A percentile compares a stretch with the other conserved stretches of the same genome.
Evolutionary conservation across 768 basidiomycete species (phyloP).

Genomic region (Kondoa subrosea): DNA sequence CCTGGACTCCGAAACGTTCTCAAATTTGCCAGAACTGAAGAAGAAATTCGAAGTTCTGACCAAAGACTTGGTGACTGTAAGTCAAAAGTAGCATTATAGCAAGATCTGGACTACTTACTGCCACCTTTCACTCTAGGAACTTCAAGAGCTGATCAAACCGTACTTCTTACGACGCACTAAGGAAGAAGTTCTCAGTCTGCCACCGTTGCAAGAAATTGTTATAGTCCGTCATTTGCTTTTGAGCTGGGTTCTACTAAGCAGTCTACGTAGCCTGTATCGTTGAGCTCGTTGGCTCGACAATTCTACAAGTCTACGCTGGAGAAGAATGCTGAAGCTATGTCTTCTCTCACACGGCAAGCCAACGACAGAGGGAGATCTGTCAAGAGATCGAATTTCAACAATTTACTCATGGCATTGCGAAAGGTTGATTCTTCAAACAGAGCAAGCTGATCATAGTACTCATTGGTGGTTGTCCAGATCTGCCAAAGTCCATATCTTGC

Average conservation of each 20-base stretch:
- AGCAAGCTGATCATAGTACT: slow-evolving; percentile 45
- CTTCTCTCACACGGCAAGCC: neutral
- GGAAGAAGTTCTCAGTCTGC: slow-evolving; percentile 28
- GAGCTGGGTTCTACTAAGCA: slow-evolving; percentile 14
- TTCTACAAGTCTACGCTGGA: slow-evolving; percentile 34
- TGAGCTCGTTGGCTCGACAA: slow-evolving; percentile 32
- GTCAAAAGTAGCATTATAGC: too few species aligned
- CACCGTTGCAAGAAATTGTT: slow-evolving; percentile 31
- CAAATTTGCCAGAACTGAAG: slow-evolving; percentile 54
- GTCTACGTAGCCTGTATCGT: slow-evolving; percentile 32
- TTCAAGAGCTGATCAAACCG: slow-evolving; percentile 58
- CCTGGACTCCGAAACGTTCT: slow-evolving; percentile 52
- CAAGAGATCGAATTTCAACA: slow-evolving; percentile 36
- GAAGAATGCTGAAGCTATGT: slow-evolving; percentile 26
- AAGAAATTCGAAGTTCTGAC: slow-evolving; percentile 58
- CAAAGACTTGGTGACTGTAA: slow-evolving; percentile 61
- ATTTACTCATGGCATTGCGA: slow-evolving; percentile 87
- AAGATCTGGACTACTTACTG: too few species aligned
- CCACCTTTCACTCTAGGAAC: too few species aligned
- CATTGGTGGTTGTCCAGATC: slow-evolving; percentile 95
- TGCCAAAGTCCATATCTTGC: slow-evolving; percentile 45
- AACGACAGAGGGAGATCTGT: neutral
- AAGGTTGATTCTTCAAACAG: slow-evolving; percentile 42
- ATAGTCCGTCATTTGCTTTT: neutral
- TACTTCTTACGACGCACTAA: slow-evolving; percentile 91